Base-by-base conservation (phyloP, 257 asterid species). In the Galeopsis tetrahit region DNA sequence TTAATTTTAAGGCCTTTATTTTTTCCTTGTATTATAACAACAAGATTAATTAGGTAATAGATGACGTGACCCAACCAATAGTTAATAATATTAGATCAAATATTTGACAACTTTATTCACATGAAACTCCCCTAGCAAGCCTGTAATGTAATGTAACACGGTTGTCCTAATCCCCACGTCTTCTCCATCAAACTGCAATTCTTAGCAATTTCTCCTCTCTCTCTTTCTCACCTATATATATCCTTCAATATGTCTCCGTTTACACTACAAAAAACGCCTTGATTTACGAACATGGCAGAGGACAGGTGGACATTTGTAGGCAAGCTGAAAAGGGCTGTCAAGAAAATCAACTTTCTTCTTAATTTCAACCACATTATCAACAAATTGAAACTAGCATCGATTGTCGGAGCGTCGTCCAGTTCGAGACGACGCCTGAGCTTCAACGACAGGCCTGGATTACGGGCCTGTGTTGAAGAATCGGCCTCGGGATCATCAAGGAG, bases 251-350 rank as follows among this genome's bases (percentile, higher is more conserved):
- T 14, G 63, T 10, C 40, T 34, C 70, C 70, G 35, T 62, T 59
- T 39, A 11, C 31, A 32, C 63, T 28, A 58, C 33, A 70, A 70
- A 57, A 36, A 39, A 38, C 6, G 42, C 6, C 42, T 38, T 38
- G 42, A 21, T 21, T 21, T 21, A 21, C 28, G 28, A 21, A 21
- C 28, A 21, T 89, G 96, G 80, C 65, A 0, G 56, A 17, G 2
- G 85, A 66, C 9, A 11, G 48, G 3, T 78, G 87, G 92, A 38
- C 72, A 0, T 63, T 84, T 83, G 46, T 94, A 35, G 83, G 78
- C 49, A 83, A 85, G 75, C 81, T 94, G 42, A 89, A 71, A 77
- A 81, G 82, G 74, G 96, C 95, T 1, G 97, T 94, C 76, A 83
- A 78, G 52, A 94, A 91, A 82, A 88, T 93, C 39, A 88, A 68